These are phyloP conservation scores for Endoconidiophora polonica DNA, from an alignment of 2,329 filamentous ascomycete species.

Conservation along the genomic window DNA sequence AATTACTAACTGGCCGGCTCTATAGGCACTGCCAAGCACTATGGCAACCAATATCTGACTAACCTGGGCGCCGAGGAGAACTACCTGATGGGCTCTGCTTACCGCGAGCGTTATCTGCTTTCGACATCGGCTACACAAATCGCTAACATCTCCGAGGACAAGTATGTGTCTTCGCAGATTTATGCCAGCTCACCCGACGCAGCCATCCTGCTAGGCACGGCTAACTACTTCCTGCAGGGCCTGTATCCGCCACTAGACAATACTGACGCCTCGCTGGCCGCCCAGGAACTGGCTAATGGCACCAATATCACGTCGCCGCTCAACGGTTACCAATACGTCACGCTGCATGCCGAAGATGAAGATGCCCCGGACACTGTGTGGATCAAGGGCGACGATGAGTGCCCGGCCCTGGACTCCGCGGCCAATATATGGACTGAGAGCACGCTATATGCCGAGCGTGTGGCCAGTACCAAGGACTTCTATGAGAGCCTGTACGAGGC, in stretches of 20 bases:
- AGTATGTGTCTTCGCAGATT: conserved; percentile 20
- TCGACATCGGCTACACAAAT: conserved; percentile 18
- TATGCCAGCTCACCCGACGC: conserved; percentile 21
- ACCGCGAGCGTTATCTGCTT: conserved; percentile 15
- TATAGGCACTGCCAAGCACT: conserved; percentile 22
- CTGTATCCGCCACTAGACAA: conserved; percentile 21
- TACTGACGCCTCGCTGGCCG: conserved; percentile 17
- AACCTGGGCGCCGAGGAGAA: conserved; percentile 21
- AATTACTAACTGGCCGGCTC: neutral
- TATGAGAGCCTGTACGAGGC: conserved; percentile 19
- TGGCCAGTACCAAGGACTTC: conserved; percentile 19
- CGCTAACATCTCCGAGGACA: conserved; percentile 20
- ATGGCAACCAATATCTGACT: conserved; percentile 20
- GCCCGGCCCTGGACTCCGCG: conserved; percentile 18
- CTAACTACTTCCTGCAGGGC: conserved; percentile 22
- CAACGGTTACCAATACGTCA: conserved; percentile 22
- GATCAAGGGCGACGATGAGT: conserved; percentile 23
- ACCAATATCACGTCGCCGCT: conserved; percentile 18
- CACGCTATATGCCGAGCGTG: conserved; percentile 16
- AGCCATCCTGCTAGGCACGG: conserved; percentile 21
- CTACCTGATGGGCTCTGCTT: conserved; percentile 17
- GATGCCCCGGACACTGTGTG: conserved; percentile 22
- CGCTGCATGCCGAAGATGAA: conserved; percentile 18
- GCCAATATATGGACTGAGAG: conserved; percentile 19
- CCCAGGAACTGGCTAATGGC: conserved; percentile 20